Evolutionary conservation across 208 protist genomes (phyloP).

Genomic region (Trypanosoma melophagium): DNA sequence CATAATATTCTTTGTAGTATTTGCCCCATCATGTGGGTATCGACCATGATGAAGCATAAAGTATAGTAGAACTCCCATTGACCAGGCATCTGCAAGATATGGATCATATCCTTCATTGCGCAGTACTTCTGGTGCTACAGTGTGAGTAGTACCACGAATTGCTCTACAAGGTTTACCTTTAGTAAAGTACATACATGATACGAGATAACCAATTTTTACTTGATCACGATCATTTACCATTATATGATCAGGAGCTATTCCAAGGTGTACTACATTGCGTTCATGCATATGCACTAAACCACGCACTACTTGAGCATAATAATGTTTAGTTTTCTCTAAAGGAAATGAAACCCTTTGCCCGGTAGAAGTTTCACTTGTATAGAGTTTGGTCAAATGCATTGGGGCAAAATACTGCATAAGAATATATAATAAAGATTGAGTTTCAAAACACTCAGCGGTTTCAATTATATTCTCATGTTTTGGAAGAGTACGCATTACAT

Average conservation of each 20-base stretch:
- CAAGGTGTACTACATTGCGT: constrained; percentile 71
- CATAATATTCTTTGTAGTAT: constrained; percentile 82
- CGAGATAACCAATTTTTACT: constrained; percentile 72
- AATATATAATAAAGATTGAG: constrained; percentile 77
- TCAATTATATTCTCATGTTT: constrained; percentile 83
- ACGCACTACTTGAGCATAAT: constrained; percentile 74
- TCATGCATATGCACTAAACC: constrained; percentile 75
- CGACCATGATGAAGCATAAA: constrained; percentile 85
- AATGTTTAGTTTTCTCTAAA: constrained; percentile 31
- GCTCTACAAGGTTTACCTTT: constrained; percentile 48
- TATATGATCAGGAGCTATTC: constrained; percentile 85
- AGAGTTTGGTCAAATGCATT: constrained; percentile 62
- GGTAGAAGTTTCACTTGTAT: constrained; percentile 37
- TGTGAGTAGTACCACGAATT: constrained; percentile 78
- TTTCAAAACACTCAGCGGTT: constrained; percentile 88
- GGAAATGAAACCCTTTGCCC: constrained; percentile 19
- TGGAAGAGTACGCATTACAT: constrained; percentile 77
- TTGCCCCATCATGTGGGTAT: constrained; percentile 88
- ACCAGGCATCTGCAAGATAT: constrained; percentile 80
- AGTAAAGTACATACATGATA: constrained; percentile 62
- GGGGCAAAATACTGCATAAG: constrained; percentile 83
- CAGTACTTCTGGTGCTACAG: constrained; percentile 84
- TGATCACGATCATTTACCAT: constrained; percentile 65
- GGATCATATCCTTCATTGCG: constrained; percentile 68
- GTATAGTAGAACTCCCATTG: constrained; percentile 79